Conservation (phyloP, 352 stramenopile genomes). For the Discostella stelligera region DNA sequence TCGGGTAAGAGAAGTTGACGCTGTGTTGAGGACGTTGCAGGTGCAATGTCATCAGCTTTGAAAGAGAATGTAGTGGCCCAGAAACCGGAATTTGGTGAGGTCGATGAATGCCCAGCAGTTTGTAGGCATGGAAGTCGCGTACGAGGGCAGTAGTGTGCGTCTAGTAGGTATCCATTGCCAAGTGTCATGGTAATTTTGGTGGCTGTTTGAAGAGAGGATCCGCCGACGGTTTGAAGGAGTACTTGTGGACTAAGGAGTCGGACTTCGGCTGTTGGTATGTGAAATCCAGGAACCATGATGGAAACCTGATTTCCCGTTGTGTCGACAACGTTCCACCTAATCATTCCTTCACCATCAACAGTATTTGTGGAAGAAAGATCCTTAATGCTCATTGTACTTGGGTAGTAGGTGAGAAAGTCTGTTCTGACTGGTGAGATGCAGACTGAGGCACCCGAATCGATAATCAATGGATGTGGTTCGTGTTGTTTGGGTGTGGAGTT, state of each 20-base stretch:
- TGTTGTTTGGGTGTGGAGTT: too few species aligned
- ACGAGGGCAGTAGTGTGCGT: slow-evolving; percentile 6
- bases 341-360: slow-evolving; percentile 14
- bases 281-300: slow-evolving; percentile 11
- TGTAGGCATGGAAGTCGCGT: too few species aligned
- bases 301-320: neutral
- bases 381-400: slow-evolving; percentile 12
- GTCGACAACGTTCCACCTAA: slow-evolving; percentile 14
- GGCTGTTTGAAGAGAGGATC: too few species aligned
- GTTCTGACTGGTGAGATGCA: slow-evolving; percentile 15
- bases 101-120: too few species aligned
- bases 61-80: too few species aligned
- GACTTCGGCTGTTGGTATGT: slow-evolving; percentile 18
- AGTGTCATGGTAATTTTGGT: neutral
- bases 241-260: slow-evolving; percentile 23
- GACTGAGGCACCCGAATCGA: slow-evolving; percentile 21
- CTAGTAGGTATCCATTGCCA: slow-evolving; percentile 3
- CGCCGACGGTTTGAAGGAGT: neutral
- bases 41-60: too few species aligned
- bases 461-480: slow-evolving; percentile 4
- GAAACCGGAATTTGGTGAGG: too few species aligned
- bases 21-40: too few species aligned
- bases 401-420: slow-evolving; percentile 14
- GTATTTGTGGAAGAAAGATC: slow-evolving; percentile 15
- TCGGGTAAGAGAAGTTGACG: too few species aligned